Percentiles rank a stretch among this genome's conserved stretches.
phyloP scores from a whole-genome alignment of 495 filamentous ascomycete genomes.

The Hyaloscypha hepaticicola region DNA sequence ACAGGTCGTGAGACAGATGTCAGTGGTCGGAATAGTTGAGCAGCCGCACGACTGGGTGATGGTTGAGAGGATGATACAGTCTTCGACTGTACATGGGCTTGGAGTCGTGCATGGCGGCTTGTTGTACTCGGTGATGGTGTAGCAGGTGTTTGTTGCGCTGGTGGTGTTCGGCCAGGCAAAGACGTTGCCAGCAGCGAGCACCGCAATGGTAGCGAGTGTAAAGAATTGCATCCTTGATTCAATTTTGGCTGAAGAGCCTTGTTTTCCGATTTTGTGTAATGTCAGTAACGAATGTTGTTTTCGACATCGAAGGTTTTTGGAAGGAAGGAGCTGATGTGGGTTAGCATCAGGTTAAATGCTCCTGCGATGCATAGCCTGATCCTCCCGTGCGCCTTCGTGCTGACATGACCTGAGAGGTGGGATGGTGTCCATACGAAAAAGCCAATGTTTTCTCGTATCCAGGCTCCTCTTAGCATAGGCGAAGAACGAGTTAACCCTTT shows the following conservation, averaged over 20 bases:
- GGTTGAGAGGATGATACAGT: background rate
- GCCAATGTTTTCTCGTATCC: background rate
- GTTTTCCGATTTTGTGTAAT: background rate
- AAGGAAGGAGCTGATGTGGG: background rate
- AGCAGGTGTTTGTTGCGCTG: background rate
- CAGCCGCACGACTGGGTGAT: constrained; percentile 18
- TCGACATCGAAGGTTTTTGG: background rate
- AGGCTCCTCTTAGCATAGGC: background rate
- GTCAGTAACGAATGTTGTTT: background rate
- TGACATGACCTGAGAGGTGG: background rate
- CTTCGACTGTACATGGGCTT: background rate
- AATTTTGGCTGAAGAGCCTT: background rate
- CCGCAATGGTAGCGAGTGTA: constrained; percentile 4
- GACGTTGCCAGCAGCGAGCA: background rate
- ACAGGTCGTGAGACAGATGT: background rate
- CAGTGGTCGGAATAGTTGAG: background rate
- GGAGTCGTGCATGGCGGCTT: background rate
- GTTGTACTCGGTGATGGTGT: constrained; percentile 7
- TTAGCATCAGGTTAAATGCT: background rate
- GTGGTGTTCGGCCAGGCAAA: background rate
- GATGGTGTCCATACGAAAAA: background rate
- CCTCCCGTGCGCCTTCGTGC: background rate
- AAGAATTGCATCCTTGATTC: background rate
- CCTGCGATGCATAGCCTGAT: background rate
- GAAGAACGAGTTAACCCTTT: background rate